Conservation (phyloP, 257 asterid species). For the Solanum neorickii region DNA sequence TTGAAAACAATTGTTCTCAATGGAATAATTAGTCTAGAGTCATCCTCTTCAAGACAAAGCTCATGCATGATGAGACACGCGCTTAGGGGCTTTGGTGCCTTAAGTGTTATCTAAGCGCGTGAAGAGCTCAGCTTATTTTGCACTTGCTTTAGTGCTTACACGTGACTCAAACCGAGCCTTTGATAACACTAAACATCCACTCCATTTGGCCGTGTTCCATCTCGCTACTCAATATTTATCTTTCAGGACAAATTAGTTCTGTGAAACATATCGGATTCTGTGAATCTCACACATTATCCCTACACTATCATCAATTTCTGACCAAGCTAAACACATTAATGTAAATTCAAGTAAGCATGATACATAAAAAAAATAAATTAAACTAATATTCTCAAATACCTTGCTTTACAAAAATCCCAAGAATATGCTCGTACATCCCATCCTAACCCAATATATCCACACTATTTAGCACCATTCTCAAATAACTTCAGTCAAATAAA, state of each 20-base stretch:
- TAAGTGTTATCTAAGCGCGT: background rate
- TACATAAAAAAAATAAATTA: background rate
- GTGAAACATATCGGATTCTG: background rate
- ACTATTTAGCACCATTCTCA: background rate
- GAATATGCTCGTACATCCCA: background rate
- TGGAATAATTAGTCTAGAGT: background rate
- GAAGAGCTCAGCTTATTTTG: background rate
- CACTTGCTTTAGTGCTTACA: background rate
- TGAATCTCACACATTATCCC: background rate
- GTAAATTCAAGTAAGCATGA: background rate
- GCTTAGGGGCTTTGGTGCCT: background rate
- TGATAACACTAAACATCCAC: background rate
- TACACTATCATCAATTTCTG: background rate
- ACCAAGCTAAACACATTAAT: background rate
- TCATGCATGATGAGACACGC: background rate
- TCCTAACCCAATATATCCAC: background rate
- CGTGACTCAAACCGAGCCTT: background rate
- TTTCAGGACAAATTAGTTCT: background rate
- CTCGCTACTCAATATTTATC: background rate
- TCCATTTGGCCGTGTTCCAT: background rate
- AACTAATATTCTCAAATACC: background rate
- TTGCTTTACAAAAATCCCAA: background rate
- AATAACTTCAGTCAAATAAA: background rate
- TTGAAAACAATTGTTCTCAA: background rate
- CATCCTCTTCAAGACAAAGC: background rate